Conservation (phyloP, 2,329 filamentous ascomycete species). For the Podosphaera leucotricha region DNA sequence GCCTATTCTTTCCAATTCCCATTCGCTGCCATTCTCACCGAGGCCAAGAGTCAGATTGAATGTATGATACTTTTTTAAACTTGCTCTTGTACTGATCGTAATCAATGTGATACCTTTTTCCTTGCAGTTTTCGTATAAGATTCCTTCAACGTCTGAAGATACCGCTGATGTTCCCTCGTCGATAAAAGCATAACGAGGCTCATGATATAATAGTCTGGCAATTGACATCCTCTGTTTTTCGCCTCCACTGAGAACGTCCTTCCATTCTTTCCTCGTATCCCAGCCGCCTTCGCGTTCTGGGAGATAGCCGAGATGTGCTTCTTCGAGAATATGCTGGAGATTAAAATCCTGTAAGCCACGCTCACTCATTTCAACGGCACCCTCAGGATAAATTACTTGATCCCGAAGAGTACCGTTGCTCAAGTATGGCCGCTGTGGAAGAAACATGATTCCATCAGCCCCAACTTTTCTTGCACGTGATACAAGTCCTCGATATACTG, state of each 20-base stretch:
- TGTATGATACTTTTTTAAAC: conserved; percentile 89
- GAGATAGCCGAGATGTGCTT: conserved; percentile 63
- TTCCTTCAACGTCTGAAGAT: conserved; percentile 80
- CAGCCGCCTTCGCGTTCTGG: conserved; percentile 55
- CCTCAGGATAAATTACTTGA: conserved; percentile 92
- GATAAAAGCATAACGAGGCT: conserved; percentile 78
- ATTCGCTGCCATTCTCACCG: conserved; percentile 61
- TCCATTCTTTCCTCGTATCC: conserved; percentile 92
- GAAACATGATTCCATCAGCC: conserved; percentile 90
- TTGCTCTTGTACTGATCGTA: conserved; percentile 80
- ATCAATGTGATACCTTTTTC: conserved; percentile 77
- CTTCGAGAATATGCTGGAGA: conserved; percentile 49
- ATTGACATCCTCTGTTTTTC: conserved; percentile 92
- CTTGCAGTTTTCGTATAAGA: conserved; percentile 97
- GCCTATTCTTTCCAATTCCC: conserved; percentile 84
- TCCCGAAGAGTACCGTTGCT: conserved; percentile 80
- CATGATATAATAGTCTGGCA: conserved; percentile 85
- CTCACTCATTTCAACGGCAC: conserved; percentile 61
- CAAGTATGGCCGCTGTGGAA: conserved; percentile 85
- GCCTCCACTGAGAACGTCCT: conserved; percentile 75
- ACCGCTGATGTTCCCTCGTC: conserved; percentile 93
- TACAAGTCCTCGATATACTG: conserved; percentile 85
- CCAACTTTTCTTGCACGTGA: conserved; percentile 81
- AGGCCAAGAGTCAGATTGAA: conserved; percentile 70
- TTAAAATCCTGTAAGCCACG: conserved; percentile 66